Evolutionary conservation across 192 early-diverging fungal species (phyloP).

Genomic region (Backusella liffmaniae): DNA sequence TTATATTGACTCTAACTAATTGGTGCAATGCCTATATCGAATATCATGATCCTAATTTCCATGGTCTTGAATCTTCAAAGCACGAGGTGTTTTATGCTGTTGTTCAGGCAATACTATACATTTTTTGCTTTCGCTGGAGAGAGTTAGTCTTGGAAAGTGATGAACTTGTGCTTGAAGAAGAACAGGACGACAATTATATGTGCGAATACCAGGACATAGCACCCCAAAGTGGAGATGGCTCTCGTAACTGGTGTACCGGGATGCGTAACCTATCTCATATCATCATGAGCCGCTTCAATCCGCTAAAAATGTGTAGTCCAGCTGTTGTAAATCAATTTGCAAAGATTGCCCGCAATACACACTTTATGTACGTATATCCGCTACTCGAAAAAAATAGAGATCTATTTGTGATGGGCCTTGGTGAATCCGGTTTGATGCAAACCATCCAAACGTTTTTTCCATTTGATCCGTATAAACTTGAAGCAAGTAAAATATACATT

Average conservation of each 20-base stretch:
- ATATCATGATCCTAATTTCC: constrained; percentile 49
- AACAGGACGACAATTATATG: not conserved
- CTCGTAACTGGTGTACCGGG: constrained; percentile 60
- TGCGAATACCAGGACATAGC: not conserved
- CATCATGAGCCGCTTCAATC: constrained; percentile 74
- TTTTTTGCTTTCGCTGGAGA: constrained; percentile 95
- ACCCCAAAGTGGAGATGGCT: constrained; percentile 1
- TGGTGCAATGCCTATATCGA: constrained; percentile 74
- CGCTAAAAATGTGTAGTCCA: constrained; percentile 78
- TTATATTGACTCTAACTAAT: constrained; percentile 63
- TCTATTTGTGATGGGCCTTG: constrained; percentile 34
- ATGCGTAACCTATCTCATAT: constrained; percentile 68
- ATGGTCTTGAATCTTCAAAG: constrained; percentile 53
- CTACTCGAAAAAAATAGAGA: constrained; percentile 66
- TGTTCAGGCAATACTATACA: constrained; percentile 87
- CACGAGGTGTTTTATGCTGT: constrained; percentile 84
- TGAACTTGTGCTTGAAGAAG: constrained; percentile 23
- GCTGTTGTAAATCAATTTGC: constrained; percentile 86
- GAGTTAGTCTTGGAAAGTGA: constrained; percentile 58
- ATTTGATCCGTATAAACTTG: constrained; percentile 87
- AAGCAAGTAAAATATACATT: constrained; percentile 66
- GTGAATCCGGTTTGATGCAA: constrained; percentile 22
- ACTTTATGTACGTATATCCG: constrained; percentile 87
- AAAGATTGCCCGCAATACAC: constrained; percentile 67
- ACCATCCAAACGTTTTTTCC: constrained; percentile 80